A percentile compares a stretch with the other conserved stretches of the same genome.
These are phyloP conservation scores for Boletus sp. DNA, from an alignment of 1,284 basidiomycete genomes.

Conservation along the genomic window DNA sequence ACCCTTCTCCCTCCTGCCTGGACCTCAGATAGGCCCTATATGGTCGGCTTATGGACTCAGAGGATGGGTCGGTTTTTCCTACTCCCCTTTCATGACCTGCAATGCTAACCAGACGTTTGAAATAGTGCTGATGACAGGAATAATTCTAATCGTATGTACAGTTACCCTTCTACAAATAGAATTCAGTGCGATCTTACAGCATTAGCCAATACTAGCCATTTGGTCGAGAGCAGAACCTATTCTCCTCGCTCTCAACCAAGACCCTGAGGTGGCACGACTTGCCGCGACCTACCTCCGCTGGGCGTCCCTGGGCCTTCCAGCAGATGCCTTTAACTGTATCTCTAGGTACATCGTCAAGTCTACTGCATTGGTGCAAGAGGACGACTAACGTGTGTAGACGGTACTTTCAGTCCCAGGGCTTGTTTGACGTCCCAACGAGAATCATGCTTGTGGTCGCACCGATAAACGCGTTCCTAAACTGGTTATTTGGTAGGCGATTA, in stretches of 20 bases:
- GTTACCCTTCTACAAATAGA: background rate
- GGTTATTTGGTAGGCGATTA: conserved; percentile 61
- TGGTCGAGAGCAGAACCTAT: conserved; percentile 86
- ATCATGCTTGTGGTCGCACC: conserved; percentile 85
- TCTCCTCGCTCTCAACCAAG: conserved; percentile 80
- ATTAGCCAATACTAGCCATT: conserved; percentile 59
- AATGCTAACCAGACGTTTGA: conserved; percentile 7
- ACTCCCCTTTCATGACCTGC: background rate
- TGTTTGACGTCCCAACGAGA: conserved; percentile 85
- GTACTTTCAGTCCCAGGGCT: conserved; percentile 87
- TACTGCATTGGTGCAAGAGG: background rate
- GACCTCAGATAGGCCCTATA: conserved; percentile 77
- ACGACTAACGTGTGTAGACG: conserved; percentile 43
- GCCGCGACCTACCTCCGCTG: conserved; percentile 78
- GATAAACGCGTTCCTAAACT: conserved; percentile 83
- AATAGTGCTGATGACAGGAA: conserved; percentile 63
- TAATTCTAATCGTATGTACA: conserved; percentile 52
- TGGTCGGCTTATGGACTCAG: conserved; percentile 90
- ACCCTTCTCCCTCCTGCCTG: conserved; percentile 90
- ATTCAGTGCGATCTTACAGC: background rate
- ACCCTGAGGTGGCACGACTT: conserved; percentile 79
- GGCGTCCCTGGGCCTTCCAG: conserved; percentile 82
- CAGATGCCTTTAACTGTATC: conserved; percentile 76
- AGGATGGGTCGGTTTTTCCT: conserved; percentile 60
- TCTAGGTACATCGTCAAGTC: conserved; percentile 46